Evolutionary conservation across 2,329 filamentous ascomycete species (phyloP).

Genomic region (Cryphonectria radicalis): DNA sequence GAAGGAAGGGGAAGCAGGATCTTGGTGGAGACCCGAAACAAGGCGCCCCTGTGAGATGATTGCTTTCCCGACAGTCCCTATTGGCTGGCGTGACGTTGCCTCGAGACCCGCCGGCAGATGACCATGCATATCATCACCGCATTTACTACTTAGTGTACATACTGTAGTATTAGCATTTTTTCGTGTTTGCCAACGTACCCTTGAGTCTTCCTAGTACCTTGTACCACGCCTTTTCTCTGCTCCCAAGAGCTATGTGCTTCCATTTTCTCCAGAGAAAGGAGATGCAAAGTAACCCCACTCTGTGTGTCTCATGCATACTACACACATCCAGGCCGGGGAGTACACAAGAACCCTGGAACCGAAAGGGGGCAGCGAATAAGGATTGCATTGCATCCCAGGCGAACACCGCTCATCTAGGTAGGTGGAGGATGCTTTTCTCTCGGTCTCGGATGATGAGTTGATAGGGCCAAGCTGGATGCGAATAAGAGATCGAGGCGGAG

Average conservation of each 20-base stretch:
- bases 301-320: background rate
- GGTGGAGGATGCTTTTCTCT: background rate
- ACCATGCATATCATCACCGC: background rate
- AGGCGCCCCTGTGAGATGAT: background rate
- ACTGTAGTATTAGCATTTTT: background rate
- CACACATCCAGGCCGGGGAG: background rate
- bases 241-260: background rate
- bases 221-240: too few relatives aligned
- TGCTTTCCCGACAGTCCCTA: background rate
- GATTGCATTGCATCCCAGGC: background rate
- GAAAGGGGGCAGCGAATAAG: background rate
- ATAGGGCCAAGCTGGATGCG: slow-evolving; percentile 3
- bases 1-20: background rate
- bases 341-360: background rate
- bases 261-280: background rate
- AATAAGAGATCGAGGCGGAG: background rate
- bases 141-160: background rate
- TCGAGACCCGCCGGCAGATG: background rate
- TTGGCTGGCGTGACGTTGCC: background rate
- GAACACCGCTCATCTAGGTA: background rate
- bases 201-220: background rate
- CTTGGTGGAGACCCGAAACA: background rate
- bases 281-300: background rate
- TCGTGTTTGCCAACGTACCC: background rate
- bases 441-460: slow-evolving; percentile 11